phyloP scores from a whole-genome alignment of 352 stramenopile genomes.

The Phytopythium ostracodes region DNA sequence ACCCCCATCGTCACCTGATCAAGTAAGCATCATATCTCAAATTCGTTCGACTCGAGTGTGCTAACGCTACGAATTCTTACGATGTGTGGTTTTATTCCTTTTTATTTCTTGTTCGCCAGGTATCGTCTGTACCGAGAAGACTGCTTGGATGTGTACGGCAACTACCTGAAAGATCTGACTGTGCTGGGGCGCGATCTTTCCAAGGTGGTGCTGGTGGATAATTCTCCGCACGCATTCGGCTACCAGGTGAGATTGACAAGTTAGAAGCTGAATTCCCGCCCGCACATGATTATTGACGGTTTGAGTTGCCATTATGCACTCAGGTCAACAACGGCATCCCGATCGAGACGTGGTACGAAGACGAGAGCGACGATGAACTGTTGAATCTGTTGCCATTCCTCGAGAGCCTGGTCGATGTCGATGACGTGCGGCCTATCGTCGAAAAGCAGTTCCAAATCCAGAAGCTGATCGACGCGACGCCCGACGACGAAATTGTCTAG shows the following conservation, averaged over 20 bases:
- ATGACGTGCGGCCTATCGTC: slow-evolving; percentile 89
- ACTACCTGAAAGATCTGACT: slow-evolving; percentile 99
- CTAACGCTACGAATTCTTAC: neutral
- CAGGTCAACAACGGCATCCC: slow-evolving; percentile 96
- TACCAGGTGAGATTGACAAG: slow-evolving; percentile 83
- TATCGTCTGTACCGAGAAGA: slow-evolving; percentile 95
- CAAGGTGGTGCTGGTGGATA: slow-evolving; percentile 95
- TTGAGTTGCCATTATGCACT: neutral
- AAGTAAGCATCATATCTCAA: too few relatives aligned
- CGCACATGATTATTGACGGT: neutral
- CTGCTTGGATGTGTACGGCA: slow-evolving; percentile 95
- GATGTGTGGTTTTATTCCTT: slow-evolving; percentile 6
- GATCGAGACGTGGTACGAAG: slow-evolving; percentile 98
- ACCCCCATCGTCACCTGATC: slow-evolving; percentile 89
- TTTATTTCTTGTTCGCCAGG: slow-evolving; percentile 32
- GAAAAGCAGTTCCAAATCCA: slow-evolving; percentile 91
- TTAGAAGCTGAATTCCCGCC: too few relatives aligned
- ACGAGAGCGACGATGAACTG: slow-evolving; percentile 95
- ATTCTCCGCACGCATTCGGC: slow-evolving; percentile 97
- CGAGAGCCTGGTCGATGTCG: slow-evolving; percentile 76
- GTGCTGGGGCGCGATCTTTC: slow-evolving; percentile 93
- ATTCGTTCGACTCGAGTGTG: neutral
- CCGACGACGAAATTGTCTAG: slow-evolving; percentile 44
- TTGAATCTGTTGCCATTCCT: slow-evolving; percentile 96
- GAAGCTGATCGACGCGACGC: slow-evolving; percentile 81